Percentiles rank a stretch among this genome's conserved stretches.
Evolutionary conservation across 176 grass and related monocot genomes (phyloP).

Genomic region (Carex scoparia): DNA sequence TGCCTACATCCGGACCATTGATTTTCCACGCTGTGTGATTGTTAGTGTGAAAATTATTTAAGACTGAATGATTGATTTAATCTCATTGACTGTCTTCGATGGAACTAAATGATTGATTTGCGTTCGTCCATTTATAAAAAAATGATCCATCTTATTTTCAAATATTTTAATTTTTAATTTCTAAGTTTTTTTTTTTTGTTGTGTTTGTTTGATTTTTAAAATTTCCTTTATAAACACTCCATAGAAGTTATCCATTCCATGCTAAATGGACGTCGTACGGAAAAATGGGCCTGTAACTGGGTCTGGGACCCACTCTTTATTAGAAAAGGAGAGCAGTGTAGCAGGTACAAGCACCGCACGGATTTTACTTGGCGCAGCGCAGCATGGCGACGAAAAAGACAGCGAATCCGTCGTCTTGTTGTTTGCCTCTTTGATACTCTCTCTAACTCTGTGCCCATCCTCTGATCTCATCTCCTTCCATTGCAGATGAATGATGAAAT

Average conservation of each 20-base stretch:
- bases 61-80: too few relatives aligned
- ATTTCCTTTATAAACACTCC: too few relatives aligned
- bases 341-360: background rate
- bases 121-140: too few relatives aligned
- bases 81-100: too few relatives aligned
- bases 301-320: background rate
- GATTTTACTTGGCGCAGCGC: background rate
- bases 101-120: too few relatives aligned
- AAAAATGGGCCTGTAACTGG: background rate
- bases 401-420: slow-evolving; percentile 6
- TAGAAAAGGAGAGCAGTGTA: background rate
- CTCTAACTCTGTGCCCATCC: background rate
- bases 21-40: too few relatives aligned
- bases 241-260: background rate
- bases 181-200: too few relatives aligned
- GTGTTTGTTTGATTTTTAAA: too few relatives aligned
- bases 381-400: background rate
- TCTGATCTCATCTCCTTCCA: background rate
- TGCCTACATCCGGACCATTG: too few relatives aligned
- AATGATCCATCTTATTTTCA: too few relatives aligned
- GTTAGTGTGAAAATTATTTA: too few relatives aligned
- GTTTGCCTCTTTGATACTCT: background rate
- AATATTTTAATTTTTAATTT: too few relatives aligned
- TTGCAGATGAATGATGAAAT: background rate
- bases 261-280: background rate